Base-by-base conservation (phyloP, 768 basidiomycete genomes). In the Lentinula aciculospora region DNA sequence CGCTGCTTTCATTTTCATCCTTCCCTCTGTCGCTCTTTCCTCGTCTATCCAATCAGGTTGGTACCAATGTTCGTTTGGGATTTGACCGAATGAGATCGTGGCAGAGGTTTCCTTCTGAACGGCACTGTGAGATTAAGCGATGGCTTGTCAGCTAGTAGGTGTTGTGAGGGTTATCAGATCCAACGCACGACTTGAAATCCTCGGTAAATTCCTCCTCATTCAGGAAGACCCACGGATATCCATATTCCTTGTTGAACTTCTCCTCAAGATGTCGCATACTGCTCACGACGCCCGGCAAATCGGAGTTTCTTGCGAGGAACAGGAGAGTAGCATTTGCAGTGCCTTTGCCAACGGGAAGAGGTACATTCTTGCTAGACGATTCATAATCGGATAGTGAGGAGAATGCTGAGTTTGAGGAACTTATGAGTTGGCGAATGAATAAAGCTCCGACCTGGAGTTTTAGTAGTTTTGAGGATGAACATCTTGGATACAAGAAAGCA, bases 201-300 rank as follows among this genome's bases (percentile, higher is more conserved):
- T 86, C 83, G 13, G 80, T 75, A 69, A 96, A 96, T 0, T 83
- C 81, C 61, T 82, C 81, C 49, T 97, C 94, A 67, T 96, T 96
- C 59, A 98, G 74, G 71, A 97, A 89, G 25, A 93, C 86, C 69
- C 90, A 97, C 3, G 92, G 91, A 65, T 97, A 96, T 21, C 80
- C 77, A 63, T 82, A 89, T 60, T 78, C 81, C 44, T 76, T 73
- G 71, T 98, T 98, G 74, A 94, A 94, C 39, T 84, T 73, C 60
- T 88, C 82, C 72, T 96, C 94, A 60, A 93, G 71, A 68, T 88
- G 81, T 61, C 80, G 80, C 62, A 94, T 84, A 61, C 85, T 87
- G 37, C 72, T 71, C 54, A 88, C 70, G 44, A 85, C 80, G 17
- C 79, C 77, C n/a, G 77, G 61, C 6, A 86, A 62, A 59, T 91